phyloP scores from a whole-genome alignment of 2,329 filamentous ascomycete genomes.

The Penicillium digitatum region DNA sequence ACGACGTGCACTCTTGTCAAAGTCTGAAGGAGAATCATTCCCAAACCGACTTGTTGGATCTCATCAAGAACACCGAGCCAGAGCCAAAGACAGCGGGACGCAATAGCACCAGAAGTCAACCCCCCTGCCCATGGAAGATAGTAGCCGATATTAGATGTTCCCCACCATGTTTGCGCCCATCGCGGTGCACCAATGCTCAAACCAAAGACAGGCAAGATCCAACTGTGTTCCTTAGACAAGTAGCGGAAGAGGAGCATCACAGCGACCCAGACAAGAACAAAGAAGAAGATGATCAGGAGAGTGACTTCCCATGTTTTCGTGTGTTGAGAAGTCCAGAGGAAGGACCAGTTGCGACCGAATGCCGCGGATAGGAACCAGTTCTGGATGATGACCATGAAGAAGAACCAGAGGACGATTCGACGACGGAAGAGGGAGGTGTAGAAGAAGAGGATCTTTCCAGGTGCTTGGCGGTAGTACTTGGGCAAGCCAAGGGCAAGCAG shows the following conservation, averaged over 20 bases:
- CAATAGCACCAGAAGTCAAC: constrained; percentile 52
- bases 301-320: constrained; percentile 56
- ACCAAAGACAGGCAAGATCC: constrained; percentile 65
- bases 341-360: constrained; percentile 65
- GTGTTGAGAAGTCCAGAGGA: constrained; percentile 56
- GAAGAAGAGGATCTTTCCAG: constrained; percentile 62
- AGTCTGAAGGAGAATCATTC: constrained; percentile 64
- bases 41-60: constrained; percentile 62
- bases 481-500: constrained; percentile 58
- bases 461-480: constrained; percentile 62
- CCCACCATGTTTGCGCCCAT: constrained; percentile 67
- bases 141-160: constrained; percentile 55
- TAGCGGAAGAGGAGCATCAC: constrained; percentile 48
- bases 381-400: constrained; percentile 60
- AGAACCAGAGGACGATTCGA: constrained; percentile 65
- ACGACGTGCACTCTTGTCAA: constrained; percentile 61
- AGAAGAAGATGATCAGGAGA: constrained; percentile 48
- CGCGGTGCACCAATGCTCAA: constrained; percentile 61
- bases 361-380: constrained; percentile 65
- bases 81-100: constrained; percentile 59
- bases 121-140: constrained; percentile 58
- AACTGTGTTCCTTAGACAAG: constrained; percentile 59
- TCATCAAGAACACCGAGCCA: constrained; percentile 64
- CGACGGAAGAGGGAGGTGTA: constrained; percentile 59
- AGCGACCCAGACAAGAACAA: constrained; percentile 54